Evolutionary conservation across 2,329 filamentous ascomycete genomes (phyloP).

Genomic region (Alternaria triticimaculans): DNA sequence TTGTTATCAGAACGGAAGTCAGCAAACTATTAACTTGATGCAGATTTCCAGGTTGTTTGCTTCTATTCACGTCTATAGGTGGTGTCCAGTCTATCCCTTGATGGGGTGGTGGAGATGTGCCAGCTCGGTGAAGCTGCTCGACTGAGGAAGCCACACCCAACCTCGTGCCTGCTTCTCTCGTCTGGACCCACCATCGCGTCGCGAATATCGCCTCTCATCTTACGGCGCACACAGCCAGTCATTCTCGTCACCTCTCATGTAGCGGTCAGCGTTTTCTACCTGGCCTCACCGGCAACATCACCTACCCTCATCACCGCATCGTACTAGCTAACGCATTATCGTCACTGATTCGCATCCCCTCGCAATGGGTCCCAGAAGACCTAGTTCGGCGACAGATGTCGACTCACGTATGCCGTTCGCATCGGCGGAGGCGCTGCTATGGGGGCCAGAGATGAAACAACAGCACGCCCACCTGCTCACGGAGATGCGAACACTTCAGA

Average conservation of each 20-base stretch:
- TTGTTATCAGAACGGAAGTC: neutral
- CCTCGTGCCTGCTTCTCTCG: constrained; percentile 15
- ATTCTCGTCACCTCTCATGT: neutral
- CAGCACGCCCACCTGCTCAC: constrained; percentile 45
- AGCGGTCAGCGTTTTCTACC: neutral
- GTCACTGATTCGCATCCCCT: neutral
- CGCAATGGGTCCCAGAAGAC: constrained; percentile 11
- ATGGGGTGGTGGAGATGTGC: neutral
- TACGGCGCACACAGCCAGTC: neutral
- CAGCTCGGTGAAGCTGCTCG: neutral
- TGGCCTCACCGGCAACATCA: too few species aligned
- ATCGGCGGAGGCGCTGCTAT: constrained; percentile 43
- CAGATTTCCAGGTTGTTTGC: neutral
- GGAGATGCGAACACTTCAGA: constrained; percentile 47
- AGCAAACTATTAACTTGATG: neutral
- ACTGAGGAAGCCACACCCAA: constrained; percentile 18
- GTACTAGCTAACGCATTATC: neutral
- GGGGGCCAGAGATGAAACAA: constrained; percentile 50
- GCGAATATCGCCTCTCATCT: neutral
- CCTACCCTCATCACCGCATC: neutral
- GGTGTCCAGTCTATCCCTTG: neutral
- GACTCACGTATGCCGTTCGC: constrained; percentile 24
- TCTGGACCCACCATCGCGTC: neutral
- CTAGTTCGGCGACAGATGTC: constrained; percentile 14
- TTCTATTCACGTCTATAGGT: neutral